phyloP scores from a whole-genome alignment of 371 early-diverging fungal genomes.

The Mucor racemosus region DNA sequence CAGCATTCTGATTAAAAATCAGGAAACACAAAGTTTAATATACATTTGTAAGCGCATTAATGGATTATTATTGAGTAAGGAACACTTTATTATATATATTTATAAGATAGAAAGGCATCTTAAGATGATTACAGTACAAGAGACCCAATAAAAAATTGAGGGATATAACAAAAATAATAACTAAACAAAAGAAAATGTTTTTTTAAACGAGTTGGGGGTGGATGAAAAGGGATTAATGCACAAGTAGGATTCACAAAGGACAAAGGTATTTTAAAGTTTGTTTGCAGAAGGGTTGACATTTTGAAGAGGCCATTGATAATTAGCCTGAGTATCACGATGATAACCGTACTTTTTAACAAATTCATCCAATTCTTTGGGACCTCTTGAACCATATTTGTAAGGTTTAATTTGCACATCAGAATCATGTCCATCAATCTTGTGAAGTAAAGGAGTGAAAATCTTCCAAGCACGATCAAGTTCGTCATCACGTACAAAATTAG shows the following conservation, averaged over 20 bases:
- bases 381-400: slow-evolving; percentile 90
- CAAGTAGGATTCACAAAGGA: slow-evolving; percentile 1
- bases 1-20: slow-evolving; percentile 1
- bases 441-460: slow-evolving; percentile 95
- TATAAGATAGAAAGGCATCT: background rate
- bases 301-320: slow-evolving; percentile 34
- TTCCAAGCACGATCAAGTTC: slow-evolving; percentile 96
- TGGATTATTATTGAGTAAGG: background rate
- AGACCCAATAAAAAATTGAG: background rate
- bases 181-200: background rate
- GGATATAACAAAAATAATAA: background rate
- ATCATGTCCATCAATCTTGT: slow-evolving; percentile 76
- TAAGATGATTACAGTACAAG: slow-evolving; percentile 14
- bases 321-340: slow-evolving; percentile 23
- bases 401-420: slow-evolving; percentile 67
- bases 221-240: background rate
- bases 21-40: slow-evolving; percentile 5
- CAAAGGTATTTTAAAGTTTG: slow-evolving; percentile 28
- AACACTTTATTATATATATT: background rate
- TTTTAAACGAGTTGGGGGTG: background rate
- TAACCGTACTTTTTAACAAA: slow-evolving; percentile 76
- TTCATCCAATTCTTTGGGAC: slow-evolving; percentile 77
- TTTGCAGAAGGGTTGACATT: slow-evolving; percentile 29
- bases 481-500: slow-evolving; percentile 97
- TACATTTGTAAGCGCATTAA: background rate